Percentiles rank a stretch among this genome's conserved stretches.
These are phyloP conservation scores for Solanum peruvianum DNA, from an alignment of 257 asterid genomes.

Conservation along the genomic window DNA sequence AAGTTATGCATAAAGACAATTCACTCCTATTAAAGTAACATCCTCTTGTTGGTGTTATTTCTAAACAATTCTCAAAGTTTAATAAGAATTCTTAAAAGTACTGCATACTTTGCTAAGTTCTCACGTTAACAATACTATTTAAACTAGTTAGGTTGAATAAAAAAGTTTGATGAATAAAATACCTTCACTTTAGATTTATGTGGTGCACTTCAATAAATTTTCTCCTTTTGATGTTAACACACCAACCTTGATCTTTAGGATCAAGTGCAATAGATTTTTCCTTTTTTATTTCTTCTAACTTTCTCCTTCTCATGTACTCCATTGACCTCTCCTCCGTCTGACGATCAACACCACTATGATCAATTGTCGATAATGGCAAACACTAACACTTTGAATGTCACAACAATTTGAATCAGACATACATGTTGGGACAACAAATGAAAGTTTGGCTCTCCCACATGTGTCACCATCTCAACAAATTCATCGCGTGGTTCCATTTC, in stretches of 20 bases:
- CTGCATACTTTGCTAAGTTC: too few relatives aligned
- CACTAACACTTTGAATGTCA: neutral
- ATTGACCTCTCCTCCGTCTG: neutral
- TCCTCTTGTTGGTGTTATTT: too few relatives aligned
- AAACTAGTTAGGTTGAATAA: too few relatives aligned
- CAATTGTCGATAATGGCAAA: neutral
- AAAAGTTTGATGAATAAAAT: too few relatives aligned
- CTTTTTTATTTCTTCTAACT: neutral
- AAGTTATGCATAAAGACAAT: too few relatives aligned
- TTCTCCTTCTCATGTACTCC: neutral
- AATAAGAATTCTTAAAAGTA: too few relatives aligned
- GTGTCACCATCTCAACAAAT: neutral
- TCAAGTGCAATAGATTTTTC: neutral
- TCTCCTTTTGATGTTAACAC: neutral
- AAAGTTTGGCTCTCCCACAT: neutral
- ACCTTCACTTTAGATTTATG: neutral
- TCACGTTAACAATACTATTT: too few relatives aligned
- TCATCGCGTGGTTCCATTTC: neutral
- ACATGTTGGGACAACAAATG: neutral
- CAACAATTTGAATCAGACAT: neutral
- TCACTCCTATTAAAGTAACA: too few relatives aligned
- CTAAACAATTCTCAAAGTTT: too few relatives aligned
- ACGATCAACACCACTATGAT: neutral
- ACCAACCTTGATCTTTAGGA: neutral
- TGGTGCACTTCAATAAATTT: neutral